Base-by-base conservation (phyloP, 2,329 filamentous ascomycete genomes). In the Colletotrichum liaoningense region DNA sequence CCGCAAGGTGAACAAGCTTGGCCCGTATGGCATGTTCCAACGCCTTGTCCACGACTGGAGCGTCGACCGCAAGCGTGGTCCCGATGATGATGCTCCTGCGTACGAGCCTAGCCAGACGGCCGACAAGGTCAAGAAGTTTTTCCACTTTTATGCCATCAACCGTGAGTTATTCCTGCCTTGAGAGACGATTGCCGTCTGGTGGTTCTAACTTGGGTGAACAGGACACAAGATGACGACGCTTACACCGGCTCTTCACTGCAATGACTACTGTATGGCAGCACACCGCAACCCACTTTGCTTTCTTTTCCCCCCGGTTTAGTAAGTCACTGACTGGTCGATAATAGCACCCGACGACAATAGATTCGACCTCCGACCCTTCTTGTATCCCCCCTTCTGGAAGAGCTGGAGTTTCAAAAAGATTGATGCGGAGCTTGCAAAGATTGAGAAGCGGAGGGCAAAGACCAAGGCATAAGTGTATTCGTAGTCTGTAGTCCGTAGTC, bases 61-160 rank as follows among this genome's bases (percentile, higher is more conserved):
- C 16, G 77, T 79, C 30, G 79, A 81, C 63, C 78, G 82, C 19
- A 75, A 75, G 63, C 74, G 73, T 11, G 75, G 65, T 0, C 75
- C 75, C 4, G 81, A 76, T 9, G 83, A 79, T 60, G 75, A 79
- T 2, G 76, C 77, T 0, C 81, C 81, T 0, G 74, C 72, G 55
- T 81, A 81, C 22, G 80, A 78, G 7, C 85, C 85, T 0, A 77
- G 77, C 8, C 79, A 86, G 77, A 84, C 89, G 75, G 83, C 86
- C 55, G 60, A 75, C 12, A 76, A 83, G 72, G 81, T 83, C 69
- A 83, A 82, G 75, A 80, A 81, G 26, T 88, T 88, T 79, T 86
- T 84, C 78, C 83, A 82, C 75, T 90, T 86, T 77, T 92, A 93
- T 78, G 85, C 87, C 0, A 90, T 92, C 78, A 93, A 93, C 78